Base-by-base conservation (phyloP, 805 yeast species). In the Cyberlindnera misumaiensis region DNA sequence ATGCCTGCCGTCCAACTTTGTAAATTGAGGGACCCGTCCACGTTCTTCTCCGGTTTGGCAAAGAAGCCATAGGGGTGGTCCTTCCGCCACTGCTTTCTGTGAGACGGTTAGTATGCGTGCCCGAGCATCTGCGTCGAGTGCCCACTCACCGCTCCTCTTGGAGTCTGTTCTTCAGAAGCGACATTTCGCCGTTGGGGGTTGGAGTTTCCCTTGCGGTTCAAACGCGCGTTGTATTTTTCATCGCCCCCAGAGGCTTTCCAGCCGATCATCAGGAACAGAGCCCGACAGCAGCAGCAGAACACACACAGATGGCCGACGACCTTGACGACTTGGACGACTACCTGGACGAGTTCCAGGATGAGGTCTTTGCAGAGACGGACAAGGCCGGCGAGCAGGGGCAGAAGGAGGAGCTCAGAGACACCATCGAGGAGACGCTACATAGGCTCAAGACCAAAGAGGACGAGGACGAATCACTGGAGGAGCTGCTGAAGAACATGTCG, bases 1-100 rank as follows among this genome's bases (percentile, higher is more conserved):
- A 93, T 83, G 18, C 97, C 97, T 13, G 96, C 94, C 12, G 77
- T 77, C 99, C 99, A 93, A 53, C 64, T 72, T 55, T 83, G 83
- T 45, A 93, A 68, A 60, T 93, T 88, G 45, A 93, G 67, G 0
- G 87, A 67, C 3, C 98, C 98, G 54, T 88, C 95, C 2, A 67
- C 53, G n/a, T 71, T 67, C 58, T 84, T 89, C 18, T 65, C 56
- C 11, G 99, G 99, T 55, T 86, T 85, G 28, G 99, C 99, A 49
- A 65, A 89, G 62, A 93, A 93, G 7, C 97, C 97, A 62, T 89
- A 93, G 0, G 99, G 99, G 58, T 93, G 99, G 59, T 88, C 96
- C 59, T 87, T 90, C 51, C 99, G 78, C 99, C 99, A 93, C 60
- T 83, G 87, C 63, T 89, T 90, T 61, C 98, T 41, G 20, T 27